Base-by-base conservation (phyloP, 768 basidiomycete species). In the Serendipita vermifera region DNA sequence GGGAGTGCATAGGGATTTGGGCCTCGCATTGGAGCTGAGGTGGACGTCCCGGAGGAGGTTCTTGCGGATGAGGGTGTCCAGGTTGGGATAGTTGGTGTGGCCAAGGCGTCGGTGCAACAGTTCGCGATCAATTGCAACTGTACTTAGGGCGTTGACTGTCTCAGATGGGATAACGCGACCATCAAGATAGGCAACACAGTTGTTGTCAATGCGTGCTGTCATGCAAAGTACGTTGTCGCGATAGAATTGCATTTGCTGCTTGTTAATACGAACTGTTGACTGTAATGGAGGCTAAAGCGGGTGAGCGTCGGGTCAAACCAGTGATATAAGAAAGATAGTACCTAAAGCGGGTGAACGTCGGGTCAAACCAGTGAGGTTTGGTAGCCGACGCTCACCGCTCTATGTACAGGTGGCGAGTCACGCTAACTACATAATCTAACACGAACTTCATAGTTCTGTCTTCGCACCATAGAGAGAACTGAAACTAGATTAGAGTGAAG, bases 31-130 rank as follows among this genome's bases (percentile, higher is more conserved):
- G 24, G 64, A 57, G 53, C 61, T 55, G 15, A 60, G 33, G n/a
- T 61, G 60, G 61, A 66, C 65, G 65, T 67, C 67, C 27, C n/a
- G 41, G 6, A 68, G 66, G 0, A 65, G 59, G 1, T 62, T 39
- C 24, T 65, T 36, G 5, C 39, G 27, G 40, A 55, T 31, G 7
- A 64, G 41, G 3, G 39, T 17, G 15, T 59, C 51, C 17, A 68
- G 38, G 27, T 59, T 62, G 27, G 54, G 60, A 57, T 56, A 43
- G 57, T 66, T 66, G 33, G 61, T 56, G 57, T 71, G 70, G 6
- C 59, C 65, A 35, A 62, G 63, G n/a, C 67, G 60, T 27, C 58
- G 59, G 61, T 71, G 70, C 66, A 66, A 67, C 3, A 66, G 59
- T 4, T 13, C 24, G 5, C 64, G 56, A 51, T 64, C 64, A 14